Base-by-base conservation (phyloP, 345 rosid species). In the Geranium brycei region DNA sequence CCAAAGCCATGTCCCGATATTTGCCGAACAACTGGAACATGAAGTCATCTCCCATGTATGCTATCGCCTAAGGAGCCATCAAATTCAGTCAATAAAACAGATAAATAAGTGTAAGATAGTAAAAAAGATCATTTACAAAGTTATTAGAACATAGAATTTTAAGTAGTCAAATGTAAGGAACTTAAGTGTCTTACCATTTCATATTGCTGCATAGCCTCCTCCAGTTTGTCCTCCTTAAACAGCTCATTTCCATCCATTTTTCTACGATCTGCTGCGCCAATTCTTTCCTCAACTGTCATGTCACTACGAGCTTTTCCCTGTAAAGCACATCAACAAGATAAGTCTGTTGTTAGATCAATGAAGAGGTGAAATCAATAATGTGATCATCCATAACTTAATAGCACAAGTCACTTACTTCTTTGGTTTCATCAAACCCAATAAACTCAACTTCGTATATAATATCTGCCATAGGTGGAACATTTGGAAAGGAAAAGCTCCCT, bases 1-100 rank as follows among this genome's bases (percentile, higher is more conserved):
- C 97, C 75, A 90, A 77, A 60, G 99, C 99, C 97, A 89, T 89
- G 75, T 92, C 99, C 57, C 84, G 84, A 68, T 83, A 90, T 80
- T 92, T 92, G 67, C 97, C 98, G 75, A 89, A 90, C 69, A 90
- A 79, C 76, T 90, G 98, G 78, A 92, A 90, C 97, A 92, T 92
- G 69, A 92, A 92, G 74, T 92, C 97, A 41, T 92, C 97, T 1
- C 90, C 91, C 89, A 92, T 76, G 76, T 92, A 92, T 62, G 96
- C 97, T 72, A 87, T 81, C 41, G 98, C 97, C 98, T 92, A 70
- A 64, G 15, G 64, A 41, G 15, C 55, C 64, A 70, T 68, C 51
- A 56, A 66, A 76, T 61, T 57, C 60, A 69, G 58, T 71, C 38
- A 75, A 56, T 62, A 41, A 19, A 62, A 66, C 55, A 60, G 32